Percentiles rank a stretch among this genome's conserved stretches.
These are phyloP conservation scores for Meyerozyma sp. DNA, from an alignment of 1,139 yeast species.

Conservation along the genomic window DNA sequence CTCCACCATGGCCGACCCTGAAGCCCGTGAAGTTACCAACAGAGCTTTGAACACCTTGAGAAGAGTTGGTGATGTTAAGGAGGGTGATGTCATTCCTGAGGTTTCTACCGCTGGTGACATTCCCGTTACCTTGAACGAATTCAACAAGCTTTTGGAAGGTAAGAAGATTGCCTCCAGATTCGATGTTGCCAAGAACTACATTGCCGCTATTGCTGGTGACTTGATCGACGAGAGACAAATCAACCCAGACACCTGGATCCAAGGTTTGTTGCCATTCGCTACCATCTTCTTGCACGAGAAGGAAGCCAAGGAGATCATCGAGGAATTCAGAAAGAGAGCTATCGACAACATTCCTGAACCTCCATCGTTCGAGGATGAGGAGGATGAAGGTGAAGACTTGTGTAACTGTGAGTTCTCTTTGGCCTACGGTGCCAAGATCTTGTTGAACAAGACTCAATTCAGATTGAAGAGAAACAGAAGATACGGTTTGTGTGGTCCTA, in stretches of 20 bases:
- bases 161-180: slow-evolving; percentile 75
- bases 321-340: slow-evolving; percentile 92
- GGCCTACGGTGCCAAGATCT: slow-evolving; percentile 99
- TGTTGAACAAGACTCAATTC: slow-evolving; percentile 98
- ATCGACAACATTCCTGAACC: slow-evolving; percentile 97
- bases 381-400: slow-evolving; percentile 99
- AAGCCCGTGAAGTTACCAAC: slow-evolving; percentile 96
- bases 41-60: slow-evolving; percentile 96
- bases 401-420: slow-evolving; percentile 99
- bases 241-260: slow-evolving; percentile 88
- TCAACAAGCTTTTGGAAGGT: slow-evolving; percentile 64
- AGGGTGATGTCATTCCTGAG: slow-evolving; percentile 87
- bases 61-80: slow-evolving; percentile 98
- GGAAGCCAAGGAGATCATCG: slow-evolving; percentile 86
- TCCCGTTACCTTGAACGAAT: slow-evolving; percentile 76
- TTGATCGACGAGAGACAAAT: slow-evolving; percentile 97
- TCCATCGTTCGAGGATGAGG: slow-evolving; percentile 96
- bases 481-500: slow-evolving; percentile 99
- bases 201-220: slow-evolving; percentile 97
- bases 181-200: slow-evolving; percentile 68
- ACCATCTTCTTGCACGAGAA: slow-evolving; percentile 93
- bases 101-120: slow-evolving; percentile 98
- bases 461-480: slow-evolving; percentile 99
- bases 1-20: slow-evolving; percentile 98
- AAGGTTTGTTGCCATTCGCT: slow-evolving; percentile 86